Base-by-base conservation (phyloP, 2,329 filamentous ascomycete genomes). In the Chalaropsis ovoidea region DNA sequence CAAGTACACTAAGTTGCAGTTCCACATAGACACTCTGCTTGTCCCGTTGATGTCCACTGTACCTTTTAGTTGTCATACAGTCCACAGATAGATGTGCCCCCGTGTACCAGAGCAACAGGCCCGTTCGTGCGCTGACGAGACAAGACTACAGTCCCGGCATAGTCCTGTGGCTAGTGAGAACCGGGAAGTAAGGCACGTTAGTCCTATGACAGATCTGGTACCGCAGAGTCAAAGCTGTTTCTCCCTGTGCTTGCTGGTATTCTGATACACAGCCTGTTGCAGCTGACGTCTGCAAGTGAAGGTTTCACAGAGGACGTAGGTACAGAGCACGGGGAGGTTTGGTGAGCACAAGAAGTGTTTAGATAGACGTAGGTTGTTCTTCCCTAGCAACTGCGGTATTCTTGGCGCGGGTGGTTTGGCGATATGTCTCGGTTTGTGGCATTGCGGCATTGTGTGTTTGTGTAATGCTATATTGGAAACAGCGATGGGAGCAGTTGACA, bases 401-500 rank as follows among this genome's bases (percentile, higher is more conserved):
- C 52, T 58, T 58, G 52, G 27, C 24, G 17, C 27, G 52, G 52
- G 27, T 58, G 8, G 27, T 58, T 35, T 58, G 52, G 52, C 52
- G 52, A 58, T 22, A 58, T 58, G 52, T 58, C 52, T 58, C 27
- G 31, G 24, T 17, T 19, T 35, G 52, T 3, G 8, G 8, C 35
- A 39, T 39, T 6, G 52, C 5, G 8, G 8, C 35, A 39, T 39
- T 6, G 27, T 35, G 52, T 58, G 52, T n/a, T n/a, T 58, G 24
- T 39, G 52, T 58, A 31, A n/a, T 39, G 52, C 2, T 58, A 19
- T 19, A 35, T n/a, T 45, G 15, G 31, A 49, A 35, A 35, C 42
- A 63, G 13, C 22, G 8, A 42, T 35, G 58, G 31, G 22, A 61
- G 10, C 61, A 63, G 47, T 63, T 45, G 22, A 52, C 15, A 49